Conservation (phyloP, 2,329 filamentous ascomycete species). For the Gliomastix tumulicola region DNA sequence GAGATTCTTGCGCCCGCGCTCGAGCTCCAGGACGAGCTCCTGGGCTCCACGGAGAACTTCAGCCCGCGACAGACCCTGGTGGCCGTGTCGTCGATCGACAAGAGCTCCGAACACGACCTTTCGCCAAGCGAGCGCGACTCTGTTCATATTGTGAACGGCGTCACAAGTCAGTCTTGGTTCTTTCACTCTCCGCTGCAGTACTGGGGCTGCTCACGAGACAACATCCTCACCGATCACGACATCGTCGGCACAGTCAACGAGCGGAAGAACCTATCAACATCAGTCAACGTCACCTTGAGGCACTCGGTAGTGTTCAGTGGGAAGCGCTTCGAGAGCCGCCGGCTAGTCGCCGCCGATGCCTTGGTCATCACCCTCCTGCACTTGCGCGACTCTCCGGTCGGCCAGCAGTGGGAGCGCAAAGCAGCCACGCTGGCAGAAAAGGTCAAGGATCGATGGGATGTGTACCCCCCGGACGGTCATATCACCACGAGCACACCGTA, state of each 20-base stretch:
- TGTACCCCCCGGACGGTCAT: conserved; percentile 55
- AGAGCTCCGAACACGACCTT: conserved; percentile 17
- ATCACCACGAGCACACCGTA: conserved; percentile 56
- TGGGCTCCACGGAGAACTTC: conserved; percentile 54
- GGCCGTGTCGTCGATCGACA: conserved; percentile 8
- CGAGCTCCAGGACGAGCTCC: conserved; percentile 61
- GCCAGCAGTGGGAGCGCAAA: conserved; percentile 57
- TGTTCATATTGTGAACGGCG: conserved; percentile 52
- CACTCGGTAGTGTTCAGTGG: conserved; percentile 78
- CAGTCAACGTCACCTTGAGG: conserved; percentile 66
- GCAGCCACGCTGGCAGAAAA: conserved; percentile 44
- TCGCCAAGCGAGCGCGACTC: conserved; percentile 40
- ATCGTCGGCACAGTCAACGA: conserved; percentile 65
- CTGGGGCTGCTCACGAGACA: conserved; percentile 61
- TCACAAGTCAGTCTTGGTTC: conserved; percentile 62
- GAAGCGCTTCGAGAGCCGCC: conserved; percentile 65
- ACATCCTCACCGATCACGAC: conserved; percentile 53
- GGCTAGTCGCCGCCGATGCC: conserved; percentile 65
- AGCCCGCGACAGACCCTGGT: conserved; percentile 30
- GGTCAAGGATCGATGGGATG: conserved; percentile 49
- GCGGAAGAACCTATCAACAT: conserved; percentile 53
- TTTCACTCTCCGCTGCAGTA: conserved; percentile 80
- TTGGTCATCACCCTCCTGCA: conserved; percentile 73
- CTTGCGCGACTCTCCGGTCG: conserved; percentile 56
- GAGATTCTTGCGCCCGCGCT: conserved; percentile 60